Conservation (phyloP, 495 filamentous ascomycete species). For the Hypoxylon fuscum region DNA sequence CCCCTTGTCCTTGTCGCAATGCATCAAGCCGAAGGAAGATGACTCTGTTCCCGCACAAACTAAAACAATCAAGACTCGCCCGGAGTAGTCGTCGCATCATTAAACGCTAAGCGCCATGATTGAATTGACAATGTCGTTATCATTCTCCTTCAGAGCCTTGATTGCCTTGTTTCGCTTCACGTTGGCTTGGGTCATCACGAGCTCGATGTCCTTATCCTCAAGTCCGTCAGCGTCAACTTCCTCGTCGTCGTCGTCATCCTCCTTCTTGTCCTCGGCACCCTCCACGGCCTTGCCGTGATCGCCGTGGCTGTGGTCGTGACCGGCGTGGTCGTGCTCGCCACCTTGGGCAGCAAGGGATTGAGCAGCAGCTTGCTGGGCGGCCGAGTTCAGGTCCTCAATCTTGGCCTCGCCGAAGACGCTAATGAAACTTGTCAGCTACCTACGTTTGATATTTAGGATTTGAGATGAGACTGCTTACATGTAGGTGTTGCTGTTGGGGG, state of each 20-base stretch:
- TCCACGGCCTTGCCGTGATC: conserved; percentile 78
- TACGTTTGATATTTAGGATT: neutral
- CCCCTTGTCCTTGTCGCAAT: conserved; percentile 38
- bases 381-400: conserved; percentile 99
- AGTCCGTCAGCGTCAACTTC: conserved; percentile 93
- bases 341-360: conserved; percentile 57
- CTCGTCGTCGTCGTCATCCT: conserved; percentile 88
- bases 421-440: conserved; percentile 21
- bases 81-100: conserved; percentile 38
- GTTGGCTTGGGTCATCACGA: conserved; percentile 97
- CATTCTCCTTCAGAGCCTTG: conserved; percentile 98
- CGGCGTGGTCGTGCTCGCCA: conserved; percentile 62
- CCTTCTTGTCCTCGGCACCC: conserved; percentile 76
- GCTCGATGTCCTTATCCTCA: conserved; percentile 98
- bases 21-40: conserved; percentile 18
- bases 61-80: conserved; percentile 3
- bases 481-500: conserved; percentile 97
- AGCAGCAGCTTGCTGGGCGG: conserved; percentile 91
- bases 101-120: conserved; percentile 99
- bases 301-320: conserved; percentile 73
- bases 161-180: conserved; percentile 98
- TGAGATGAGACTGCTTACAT: conserved; percentile 72
- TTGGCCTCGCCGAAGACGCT: conserved; percentile 99
- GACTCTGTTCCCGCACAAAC: neutral
- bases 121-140: conserved; percentile 99